Evolutionary conservation across 257 asterid genomes (phyloP).

Genomic region (Coffea canephora): DNA sequence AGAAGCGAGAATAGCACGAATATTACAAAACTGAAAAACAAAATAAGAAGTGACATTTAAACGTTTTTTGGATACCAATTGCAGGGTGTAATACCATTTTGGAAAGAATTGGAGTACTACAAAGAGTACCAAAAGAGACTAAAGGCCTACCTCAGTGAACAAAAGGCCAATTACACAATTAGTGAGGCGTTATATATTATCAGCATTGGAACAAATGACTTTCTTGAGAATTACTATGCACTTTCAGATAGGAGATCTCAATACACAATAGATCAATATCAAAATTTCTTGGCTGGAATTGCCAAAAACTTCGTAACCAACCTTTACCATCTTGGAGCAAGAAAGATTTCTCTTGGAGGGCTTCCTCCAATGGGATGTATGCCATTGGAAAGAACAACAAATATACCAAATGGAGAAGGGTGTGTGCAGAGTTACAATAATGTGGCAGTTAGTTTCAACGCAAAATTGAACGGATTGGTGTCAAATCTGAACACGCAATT

Average conservation of each 20-base stretch:
- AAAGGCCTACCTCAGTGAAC: conserved; percentile 40
- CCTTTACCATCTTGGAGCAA: conserved; percentile 57
- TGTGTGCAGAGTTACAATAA: conserved; percentile 64
- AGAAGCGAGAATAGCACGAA: no score
- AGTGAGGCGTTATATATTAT: conserved; percentile 57
- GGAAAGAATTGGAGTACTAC: conserved; percentile 81
- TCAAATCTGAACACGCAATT: conserved; percentile 47
- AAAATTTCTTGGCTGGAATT: conserved; percentile 32
- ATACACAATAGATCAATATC: conserved; percentile 61
- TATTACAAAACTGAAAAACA: not conserved
- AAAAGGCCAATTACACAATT: conserved; percentile 39
- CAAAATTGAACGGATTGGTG: conserved; percentile 41
- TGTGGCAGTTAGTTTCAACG: conserved; percentile 55
- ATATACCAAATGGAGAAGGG: conserved; percentile 47
- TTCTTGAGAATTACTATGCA: conserved; percentile 75
- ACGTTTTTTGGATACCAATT: not conserved
- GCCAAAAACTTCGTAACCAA: conserved; percentile 56
- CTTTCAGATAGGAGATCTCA: conserved; percentile 45
- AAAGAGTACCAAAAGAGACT: conserved; percentile 58
- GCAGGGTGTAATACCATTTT: conserved; percentile 80
- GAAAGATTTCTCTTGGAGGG: conserved; percentile 61
- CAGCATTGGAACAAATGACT: conserved; percentile 86
- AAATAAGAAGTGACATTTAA: not conserved
- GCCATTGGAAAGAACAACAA: conserved; percentile 76
- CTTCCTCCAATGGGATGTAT: conserved; percentile 91